A percentile compares a stretch with the other conserved stretches of the same genome.
These are phyloP conservation scores for Ustilago hordei DNA, from an alignment of 1,284 basidiomycete species.

Conservation along the genomic window DNA sequence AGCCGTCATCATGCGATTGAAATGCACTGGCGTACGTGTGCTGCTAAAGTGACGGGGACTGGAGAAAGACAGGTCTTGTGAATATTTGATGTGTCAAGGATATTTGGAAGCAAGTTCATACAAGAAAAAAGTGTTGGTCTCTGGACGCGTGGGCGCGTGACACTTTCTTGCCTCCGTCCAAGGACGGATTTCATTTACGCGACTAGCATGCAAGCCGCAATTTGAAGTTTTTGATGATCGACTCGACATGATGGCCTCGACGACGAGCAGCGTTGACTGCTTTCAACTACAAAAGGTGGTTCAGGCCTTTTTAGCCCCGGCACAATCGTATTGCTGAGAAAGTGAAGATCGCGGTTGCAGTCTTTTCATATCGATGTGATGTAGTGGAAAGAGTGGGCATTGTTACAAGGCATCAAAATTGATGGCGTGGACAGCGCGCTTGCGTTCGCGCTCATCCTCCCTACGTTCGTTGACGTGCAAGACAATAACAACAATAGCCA, in stretches of 20 bases:
- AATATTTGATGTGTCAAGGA: too few relatives aligned
- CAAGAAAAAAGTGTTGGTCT: conserved; percentile 37
- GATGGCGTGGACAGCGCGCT: conserved; percentile 89
- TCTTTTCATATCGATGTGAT: not conserved
- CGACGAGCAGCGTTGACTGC: not conserved
- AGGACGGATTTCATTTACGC: conserved; percentile 18
- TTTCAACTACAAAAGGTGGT: not conserved
- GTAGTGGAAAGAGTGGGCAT: not conserved
- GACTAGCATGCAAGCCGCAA: not conserved
- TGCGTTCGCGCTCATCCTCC: conserved; percentile 90
- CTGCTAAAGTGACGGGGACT: too few relatives aligned
- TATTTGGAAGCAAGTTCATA: not conserved
- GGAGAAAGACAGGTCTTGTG: too few relatives aligned
- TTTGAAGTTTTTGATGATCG: not conserved
- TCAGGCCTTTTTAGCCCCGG: too few relatives aligned
- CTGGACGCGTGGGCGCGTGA: conserved; percentile 15
- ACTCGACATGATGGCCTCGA: not conserved
- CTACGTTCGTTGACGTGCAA: conserved; percentile 91
- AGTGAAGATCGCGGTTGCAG: too few relatives aligned
- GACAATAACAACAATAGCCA: conserved; percentile 86
- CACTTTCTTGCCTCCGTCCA: not conserved
- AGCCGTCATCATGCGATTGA: conserved; percentile 8
- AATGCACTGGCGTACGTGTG: too few relatives aligned
- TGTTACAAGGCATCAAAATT: conserved; percentile 90
- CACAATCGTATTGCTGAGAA: too few relatives aligned